Conservation (phyloP, 352 stramenopile genomes). For the Phytophthora vignae region DNA sequence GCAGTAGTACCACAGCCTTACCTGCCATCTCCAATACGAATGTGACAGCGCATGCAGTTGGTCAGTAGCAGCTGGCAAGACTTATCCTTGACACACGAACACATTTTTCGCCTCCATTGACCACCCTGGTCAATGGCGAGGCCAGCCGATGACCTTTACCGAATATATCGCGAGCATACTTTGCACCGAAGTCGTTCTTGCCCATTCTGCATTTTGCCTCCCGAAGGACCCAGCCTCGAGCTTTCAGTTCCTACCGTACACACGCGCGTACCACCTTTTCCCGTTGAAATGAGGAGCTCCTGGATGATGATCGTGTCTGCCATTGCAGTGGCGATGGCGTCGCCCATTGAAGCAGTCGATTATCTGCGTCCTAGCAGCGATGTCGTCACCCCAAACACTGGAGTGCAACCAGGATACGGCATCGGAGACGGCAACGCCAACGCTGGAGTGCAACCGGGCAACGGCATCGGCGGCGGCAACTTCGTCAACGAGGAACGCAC, state of each 20-base stretch:
- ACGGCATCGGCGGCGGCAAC: not conserved
- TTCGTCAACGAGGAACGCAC: slow-evolving; percentile 19
- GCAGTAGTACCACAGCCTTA: not conserved
- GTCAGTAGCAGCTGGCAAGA: not conserved
- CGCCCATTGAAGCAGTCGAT: slow-evolving; percentile 9
- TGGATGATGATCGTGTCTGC: slow-evolving; percentile 2
- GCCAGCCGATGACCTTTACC: slow-evolving; percentile 9
- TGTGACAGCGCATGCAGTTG: not conserved
- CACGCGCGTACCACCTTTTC: slow-evolving; percentile 3
- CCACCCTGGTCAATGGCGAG: not conserved
- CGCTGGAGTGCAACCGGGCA: slow-evolving; percentile 15
- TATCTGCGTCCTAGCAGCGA: not conserved
- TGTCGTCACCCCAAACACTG: not conserved
- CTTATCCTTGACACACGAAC: slow-evolving; percentile 2
- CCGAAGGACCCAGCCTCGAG: not conserved
- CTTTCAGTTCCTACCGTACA: slow-evolving; percentile 2
- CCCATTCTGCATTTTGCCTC: slow-evolving; percentile 21
- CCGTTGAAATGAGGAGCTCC: slow-evolving; percentile 11
- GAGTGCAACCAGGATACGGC: not conserved
- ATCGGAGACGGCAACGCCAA: not conserved
- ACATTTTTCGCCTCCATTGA: not conserved
- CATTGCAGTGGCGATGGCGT: slow-evolving; percentile 11
- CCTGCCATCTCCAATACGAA: not conserved
- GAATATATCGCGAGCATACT: slow-evolving; percentile 3
- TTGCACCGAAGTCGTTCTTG: slow-evolving; percentile 5